Conservation (phyloP, 2,329 filamentous ascomycete species). For the Cryphonectria parasitica region DNA sequence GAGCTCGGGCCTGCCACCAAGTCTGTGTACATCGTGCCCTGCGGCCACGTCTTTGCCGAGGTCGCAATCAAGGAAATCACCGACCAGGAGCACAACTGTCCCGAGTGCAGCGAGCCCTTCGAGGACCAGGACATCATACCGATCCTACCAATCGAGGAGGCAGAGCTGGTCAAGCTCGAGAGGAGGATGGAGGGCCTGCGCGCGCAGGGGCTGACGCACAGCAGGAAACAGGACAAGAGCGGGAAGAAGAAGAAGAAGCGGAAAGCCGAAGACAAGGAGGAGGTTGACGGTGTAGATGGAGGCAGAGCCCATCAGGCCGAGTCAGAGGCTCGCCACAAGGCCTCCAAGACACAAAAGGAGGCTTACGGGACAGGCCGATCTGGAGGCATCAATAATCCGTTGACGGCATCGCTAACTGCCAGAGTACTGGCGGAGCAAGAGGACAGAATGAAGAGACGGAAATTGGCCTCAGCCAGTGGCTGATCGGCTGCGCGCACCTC, state of each 20-base stretch:
- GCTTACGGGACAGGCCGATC: constrained; percentile 38
- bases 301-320: constrained; percentile 53
- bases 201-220: constrained; percentile 77
- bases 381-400: constrained; percentile 81
- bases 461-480: constrained; percentile 55
- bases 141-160: constrained; percentile 72
- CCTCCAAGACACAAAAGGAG: constrained; percentile 33
- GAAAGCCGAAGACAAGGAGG: constrained; percentile 60
- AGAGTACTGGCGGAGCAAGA: constrained; percentile 89
- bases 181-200: constrained; percentile 70
- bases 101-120: constrained; percentile 78
- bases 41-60: constrained; percentile 92
- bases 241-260: constrained; percentile 80
- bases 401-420: constrained; percentile 82
- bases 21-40: constrained; percentile 89
- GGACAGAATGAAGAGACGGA: constrained; percentile 77
- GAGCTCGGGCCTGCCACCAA: constrained; percentile 78
- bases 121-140: constrained; percentile 77
- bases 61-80: constrained; percentile 80
- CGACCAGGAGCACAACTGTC: constrained; percentile 56
- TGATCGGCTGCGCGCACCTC: constrained; percentile 15
- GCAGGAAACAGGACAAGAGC: constrained; percentile 78
- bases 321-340: constrained; percentile 27
- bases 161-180: constrained; percentile 70
- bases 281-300: constrained; percentile 40